A percentile compares a stretch with the other conserved stretches of the same genome.
Evolutionary conservation across 805 yeast species (phyloP).

Genomic region (Myxozyma neglecta): DNA sequence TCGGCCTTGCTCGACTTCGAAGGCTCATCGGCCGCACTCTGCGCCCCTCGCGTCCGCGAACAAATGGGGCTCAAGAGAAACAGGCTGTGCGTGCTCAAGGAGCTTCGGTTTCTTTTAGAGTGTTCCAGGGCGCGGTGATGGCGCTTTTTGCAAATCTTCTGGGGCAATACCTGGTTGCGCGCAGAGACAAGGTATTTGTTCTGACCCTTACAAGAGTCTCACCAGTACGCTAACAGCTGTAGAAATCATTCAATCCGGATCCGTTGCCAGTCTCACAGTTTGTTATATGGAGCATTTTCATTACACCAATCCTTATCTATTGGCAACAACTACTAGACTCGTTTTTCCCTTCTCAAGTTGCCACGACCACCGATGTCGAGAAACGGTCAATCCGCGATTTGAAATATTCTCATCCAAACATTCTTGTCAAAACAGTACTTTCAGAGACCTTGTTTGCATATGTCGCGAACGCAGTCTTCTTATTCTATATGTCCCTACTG

Average conservation of each 20-base stretch:
- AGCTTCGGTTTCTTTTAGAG: conserved; percentile 5
- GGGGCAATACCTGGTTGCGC: conserved; percentile 12
- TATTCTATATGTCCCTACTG: conserved; percentile 12
- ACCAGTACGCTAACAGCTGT: not conserved
- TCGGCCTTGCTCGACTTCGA: not conserved
- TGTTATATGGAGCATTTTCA: conserved; percentile 33
- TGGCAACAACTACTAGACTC: conserved; percentile 15
- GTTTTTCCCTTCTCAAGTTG: conserved; percentile 6
- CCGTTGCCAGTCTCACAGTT: conserved; percentile 37
- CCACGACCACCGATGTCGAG: conserved; percentile 4
- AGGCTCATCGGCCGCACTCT: not conserved
- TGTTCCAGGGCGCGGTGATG: conserved; percentile 7
- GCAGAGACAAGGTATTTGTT: conserved; percentile 1
- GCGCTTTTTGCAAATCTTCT: conserved; percentile 3
- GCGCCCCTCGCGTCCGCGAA: not conserved
- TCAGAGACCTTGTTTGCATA: conserved; percentile 11
- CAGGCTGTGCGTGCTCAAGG: not conserved
- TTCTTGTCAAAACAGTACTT: conserved; percentile 8
- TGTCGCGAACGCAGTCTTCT: conserved; percentile 1
- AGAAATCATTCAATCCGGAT: conserved; percentile 15
- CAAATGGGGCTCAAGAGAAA: not conserved
- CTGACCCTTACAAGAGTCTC: not conserved
- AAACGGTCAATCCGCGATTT: not conserved
- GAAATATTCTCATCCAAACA: conserved; percentile 12
- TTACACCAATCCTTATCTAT: conserved; percentile 14